Evolutionary conservation across 495 filamentous ascomycete genomes (phyloP).

Genomic region (Talaromyces borbonicus): DNA sequence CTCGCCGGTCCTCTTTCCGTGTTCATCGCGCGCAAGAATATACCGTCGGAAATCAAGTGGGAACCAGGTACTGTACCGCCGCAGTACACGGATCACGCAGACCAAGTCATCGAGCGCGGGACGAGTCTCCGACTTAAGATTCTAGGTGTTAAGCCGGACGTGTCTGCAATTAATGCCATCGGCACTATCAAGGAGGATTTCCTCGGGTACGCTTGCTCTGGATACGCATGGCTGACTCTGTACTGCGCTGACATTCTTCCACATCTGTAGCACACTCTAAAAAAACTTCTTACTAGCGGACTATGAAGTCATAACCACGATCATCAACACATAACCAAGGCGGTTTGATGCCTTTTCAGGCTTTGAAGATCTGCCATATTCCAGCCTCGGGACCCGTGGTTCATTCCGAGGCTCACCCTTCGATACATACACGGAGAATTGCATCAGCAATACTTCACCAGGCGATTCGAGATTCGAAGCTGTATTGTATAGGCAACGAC

Average conservation of each 20-base stretch:
- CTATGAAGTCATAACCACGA: too few relatives aligned
- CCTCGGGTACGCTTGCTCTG: constrained; percentile 34
- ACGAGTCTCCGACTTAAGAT: constrained; percentile 90
- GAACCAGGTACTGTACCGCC: constrained; percentile 82
- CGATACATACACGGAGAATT: too few relatives aligned
- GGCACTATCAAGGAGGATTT: constrained; percentile 89
- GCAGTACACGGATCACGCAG: constrained; percentile 77
- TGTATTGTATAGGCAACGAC: too few relatives aligned
- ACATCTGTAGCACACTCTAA: constrained; percentile 1
- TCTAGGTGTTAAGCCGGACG: constrained; percentile 81
- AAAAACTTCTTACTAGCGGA: neutral
- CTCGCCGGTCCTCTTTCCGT: constrained; percentile 78
- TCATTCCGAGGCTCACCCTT: too few relatives aligned
- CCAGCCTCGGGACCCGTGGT: too few relatives aligned
- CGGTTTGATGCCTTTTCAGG: too few relatives aligned
- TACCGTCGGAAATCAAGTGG: constrained; percentile 85
- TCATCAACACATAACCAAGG: too few relatives aligned
- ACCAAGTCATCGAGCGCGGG: constrained; percentile 87
- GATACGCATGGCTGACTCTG: neutral
- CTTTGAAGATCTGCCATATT: too few relatives aligned
- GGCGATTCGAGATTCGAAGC: too few relatives aligned
- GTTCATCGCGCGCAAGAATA: constrained; percentile 88
- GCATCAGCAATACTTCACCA: too few relatives aligned
- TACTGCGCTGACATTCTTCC: neutral
- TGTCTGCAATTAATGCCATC: constrained; percentile 90